Evolutionary conservation across 208 protist genomes (phyloP).

Genomic region (Leishmania guyanensis): DNA sequence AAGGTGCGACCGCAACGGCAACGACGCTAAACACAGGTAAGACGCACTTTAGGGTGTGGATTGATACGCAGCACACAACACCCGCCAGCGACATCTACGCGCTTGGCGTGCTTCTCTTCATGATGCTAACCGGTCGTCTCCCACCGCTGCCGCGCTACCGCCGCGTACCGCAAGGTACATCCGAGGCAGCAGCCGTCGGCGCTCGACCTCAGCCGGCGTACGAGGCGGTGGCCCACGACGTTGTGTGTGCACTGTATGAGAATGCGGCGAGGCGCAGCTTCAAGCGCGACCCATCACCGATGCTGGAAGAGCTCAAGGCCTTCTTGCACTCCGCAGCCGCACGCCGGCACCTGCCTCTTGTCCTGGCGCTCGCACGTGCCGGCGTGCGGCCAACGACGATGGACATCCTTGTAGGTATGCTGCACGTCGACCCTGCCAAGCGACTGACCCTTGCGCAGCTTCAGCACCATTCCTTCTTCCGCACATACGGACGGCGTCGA

Average conservation of each 20-base stretch:
- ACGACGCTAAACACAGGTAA: not conserved
- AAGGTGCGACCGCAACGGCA: not conserved
- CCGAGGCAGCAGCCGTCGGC: not conserved
- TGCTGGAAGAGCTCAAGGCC: conserved; percentile 6
- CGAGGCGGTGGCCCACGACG: conserved; percentile 7
- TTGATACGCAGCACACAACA: conserved; percentile 3
- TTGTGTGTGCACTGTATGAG: conserved; percentile 17
- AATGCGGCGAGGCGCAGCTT: not conserved
- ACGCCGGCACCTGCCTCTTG: conserved; percentile 14
- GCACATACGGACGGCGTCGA: conserved; percentile 20
- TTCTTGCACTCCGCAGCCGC: conserved; percentile 14
- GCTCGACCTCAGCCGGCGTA: conserved; percentile 2
- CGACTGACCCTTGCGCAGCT: conserved; percentile 41
- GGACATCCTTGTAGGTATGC: conserved; percentile 31
- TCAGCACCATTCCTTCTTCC: conserved; percentile 28
- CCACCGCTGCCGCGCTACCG: conserved; percentile 38
- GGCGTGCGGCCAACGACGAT: conserved; percentile 11
- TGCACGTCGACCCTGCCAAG: conserved; percentile 34
- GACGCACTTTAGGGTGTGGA: conserved; percentile 16
- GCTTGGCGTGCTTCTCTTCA: conserved; percentile 65
- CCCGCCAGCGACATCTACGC: conserved; percentile 54
- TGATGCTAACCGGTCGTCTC: conserved; percentile 46
- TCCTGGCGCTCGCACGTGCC: conserved; percentile 23
- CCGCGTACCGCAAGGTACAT: not conserved
- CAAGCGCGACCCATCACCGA: not conserved